Base-by-base conservation (phyloP, 192 early-diverging fungal genomes). In the Glomus cerebriforme region DNA sequence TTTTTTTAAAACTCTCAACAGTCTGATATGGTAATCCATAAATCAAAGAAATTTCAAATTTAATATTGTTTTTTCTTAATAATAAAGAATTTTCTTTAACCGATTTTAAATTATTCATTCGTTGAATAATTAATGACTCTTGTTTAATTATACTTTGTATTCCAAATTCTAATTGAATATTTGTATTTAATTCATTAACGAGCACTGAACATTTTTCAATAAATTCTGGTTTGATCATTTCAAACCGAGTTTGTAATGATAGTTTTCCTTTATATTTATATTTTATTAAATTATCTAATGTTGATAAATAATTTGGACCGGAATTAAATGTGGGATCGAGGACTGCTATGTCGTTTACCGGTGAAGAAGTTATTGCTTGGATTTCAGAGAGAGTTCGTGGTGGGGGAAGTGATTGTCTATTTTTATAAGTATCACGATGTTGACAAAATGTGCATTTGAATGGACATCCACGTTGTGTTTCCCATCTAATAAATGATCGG, bases 391-490 rank as follows among this genome's bases (percentile, higher is more conserved):
- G 39, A 24, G 37, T 26, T 45, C 32, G 31, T 34, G 17, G 26
- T 24, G 47, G 74, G 1, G 12, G 7, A 39, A 39, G 37, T 39
- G 37, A 0, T 39, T 39, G 37, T 79, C 35, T 9, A 45, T 7
- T 47, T 32, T 39, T n/a, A n/a, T 80, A 31, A 32, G 73, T 32
- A 45, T 79, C 79, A 17, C 77, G 77, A 31, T 79, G 79, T 77
- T 80, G 78, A 29, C 79, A 79, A 66, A 79, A 79, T 58, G 60
- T 32, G 47, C 79, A 79, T 15, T 24, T 29, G 47, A 79, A 79
- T 27, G 72, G 79, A 26, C 79, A 79, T 12, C 79, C 79, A 35
- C 79, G 79, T 59, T 77, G 72, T 22, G 78, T 79, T 76, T 79
- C 79, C 79, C 79, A 79, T 73, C 79, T 59, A 24, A 78, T 47